Evolutionary conservation across 2,329 filamentous ascomycete species (phyloP).

Genomic region (Rhynchosporium graminicola): DNA sequence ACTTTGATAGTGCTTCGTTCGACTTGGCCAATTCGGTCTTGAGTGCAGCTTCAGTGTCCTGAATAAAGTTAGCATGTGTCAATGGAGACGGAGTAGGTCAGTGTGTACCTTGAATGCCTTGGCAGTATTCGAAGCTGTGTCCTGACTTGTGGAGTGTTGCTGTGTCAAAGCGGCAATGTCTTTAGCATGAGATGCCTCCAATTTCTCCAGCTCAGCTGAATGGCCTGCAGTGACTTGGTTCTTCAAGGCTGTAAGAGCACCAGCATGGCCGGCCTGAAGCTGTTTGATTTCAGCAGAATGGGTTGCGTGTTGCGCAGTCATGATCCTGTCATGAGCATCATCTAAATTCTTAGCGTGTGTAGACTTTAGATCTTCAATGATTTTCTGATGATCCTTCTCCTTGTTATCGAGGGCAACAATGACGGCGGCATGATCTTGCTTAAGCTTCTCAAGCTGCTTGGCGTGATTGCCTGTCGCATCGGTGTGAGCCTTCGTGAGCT

Average conservation of each 20-base stretch:
- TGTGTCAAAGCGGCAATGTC: constrained; percentile 3
- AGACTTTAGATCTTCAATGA: constrained; percentile 55
- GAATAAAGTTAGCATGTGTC: constrained; percentile 45
- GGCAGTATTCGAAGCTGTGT: constrained; percentile 25
- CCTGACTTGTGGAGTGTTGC: constrained; percentile 37
- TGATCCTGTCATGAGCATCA: constrained; percentile 52
- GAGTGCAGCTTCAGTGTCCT: constrained; percentile 44
- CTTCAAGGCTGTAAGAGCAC: constrained; percentile 46
- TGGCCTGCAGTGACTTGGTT: constrained; percentile 44
- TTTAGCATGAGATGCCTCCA: constrained; percentile 33
- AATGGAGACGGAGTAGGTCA: constrained; percentile 20
- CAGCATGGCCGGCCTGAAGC: constrained; percentile 55
- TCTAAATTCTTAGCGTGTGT: constrained; percentile 62
- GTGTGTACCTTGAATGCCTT: constrained; percentile 38
- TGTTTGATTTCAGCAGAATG: constrained; percentile 53
- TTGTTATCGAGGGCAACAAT: constrained; percentile 45
- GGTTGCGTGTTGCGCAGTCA: constrained; percentile 50
- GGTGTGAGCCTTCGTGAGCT: constrained; percentile 25
- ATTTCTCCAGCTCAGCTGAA: constrained; percentile 12
- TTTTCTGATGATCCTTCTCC: constrained; percentile 54
- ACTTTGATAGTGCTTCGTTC: constrained; percentile 41
- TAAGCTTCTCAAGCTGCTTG: constrained; percentile 30
- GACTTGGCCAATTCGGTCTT: constrained; percentile 49
- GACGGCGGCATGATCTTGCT: constrained; percentile 36
- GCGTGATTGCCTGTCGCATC: constrained; percentile 26